Evolutionary conservation across 78 protist genomes (phyloP).

Genomic region (Tieghemostelium lacteum): DNA sequence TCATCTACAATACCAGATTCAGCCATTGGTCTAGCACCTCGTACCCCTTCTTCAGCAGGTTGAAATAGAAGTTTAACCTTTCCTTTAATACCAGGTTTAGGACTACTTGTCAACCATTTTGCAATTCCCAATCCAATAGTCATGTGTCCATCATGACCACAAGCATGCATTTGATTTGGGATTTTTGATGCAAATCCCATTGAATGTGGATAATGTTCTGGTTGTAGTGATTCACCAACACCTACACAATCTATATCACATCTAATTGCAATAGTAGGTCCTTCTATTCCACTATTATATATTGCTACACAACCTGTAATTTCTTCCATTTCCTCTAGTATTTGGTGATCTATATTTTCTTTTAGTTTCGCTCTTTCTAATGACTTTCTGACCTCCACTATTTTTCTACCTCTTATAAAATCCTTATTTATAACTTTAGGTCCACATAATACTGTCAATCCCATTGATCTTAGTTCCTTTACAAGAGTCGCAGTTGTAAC

Average conservation of each 20-base stretch:
- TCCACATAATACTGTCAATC: constrained; percentile 13
- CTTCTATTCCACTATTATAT: background rate
- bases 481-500: background rate
- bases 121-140: constrained; percentile 44
- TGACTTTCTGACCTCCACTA: background rate
- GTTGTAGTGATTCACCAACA: background rate
- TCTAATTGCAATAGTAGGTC: constrained; percentile 8
- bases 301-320: constrained; percentile 20
- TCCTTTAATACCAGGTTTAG: background rate
- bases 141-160: constrained; percentile 69
- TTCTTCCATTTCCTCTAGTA: constrained; percentile 13
- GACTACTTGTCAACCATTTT: background rate
- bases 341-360: background rate
- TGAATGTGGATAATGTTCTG: constrained; percentile 2
- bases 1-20: constrained; percentile 22
- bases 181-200: constrained; percentile 7
- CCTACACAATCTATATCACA: constrained; percentile 54
- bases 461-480: constrained; percentile 1
- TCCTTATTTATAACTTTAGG: background rate
- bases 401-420: constrained; percentile 14
- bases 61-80: constrained; percentile 29
- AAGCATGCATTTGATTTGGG: constrained; percentile 16
- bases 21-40: constrained; percentile 31
- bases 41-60: constrained; percentile 46
- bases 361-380: constrained; percentile 2